Evolutionary conservation across 176 grass and related monocot genomes (phyloP), one percentile per base, ranked within the genome.

Genomic region (Typha latifolia): DNA sequence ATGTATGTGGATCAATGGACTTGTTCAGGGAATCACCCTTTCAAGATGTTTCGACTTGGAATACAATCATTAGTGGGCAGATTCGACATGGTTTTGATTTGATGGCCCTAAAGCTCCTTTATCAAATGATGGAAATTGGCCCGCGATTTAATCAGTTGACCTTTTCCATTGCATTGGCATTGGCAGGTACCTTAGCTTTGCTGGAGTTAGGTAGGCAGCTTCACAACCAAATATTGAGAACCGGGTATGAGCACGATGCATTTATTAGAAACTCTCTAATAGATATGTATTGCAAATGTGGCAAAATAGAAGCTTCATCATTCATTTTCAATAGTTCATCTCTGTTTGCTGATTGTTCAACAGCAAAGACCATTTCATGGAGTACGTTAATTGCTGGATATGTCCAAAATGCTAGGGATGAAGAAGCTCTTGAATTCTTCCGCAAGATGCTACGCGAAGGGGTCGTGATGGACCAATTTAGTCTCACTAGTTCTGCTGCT

Each of bases 251-350:
- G 13, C 24, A 49, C 1, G 74, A 86, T 22, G 26, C 67, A 23
- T 81, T 86, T 75, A 73, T 86, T 64, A 23, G 67, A 49, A 73
- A 64, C 71, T 80, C 88, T 69, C 84, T 91, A 18, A 78, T 81
- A 76, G 88, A 91, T 66, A 91, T 91, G 84, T 91, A 91, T 79
- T 86, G 83, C 71, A 91, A 86, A 62, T 86, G 88, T 26, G 71
- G 78, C 2, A 34, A 70, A 29, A 52, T 84, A 63, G 61, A 84
- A 22, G 18, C 68, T 27, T 78, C 80, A 55, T 24, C 62, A 14
- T 72, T 56, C 15, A 69, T 91, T 21, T 91, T 91, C 57, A 56
- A 65, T 75, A 18, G 26, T 8, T 84, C 74, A 43, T 63, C 80
- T 15, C 43, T 18, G 1, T 59, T 66, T 47, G 57, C 22, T 12